These are phyloP conservation scores for Kentomonas sorsogonicus DNA, from an alignment of 208 protist genomes.

Conservation along the genomic window DNA sequence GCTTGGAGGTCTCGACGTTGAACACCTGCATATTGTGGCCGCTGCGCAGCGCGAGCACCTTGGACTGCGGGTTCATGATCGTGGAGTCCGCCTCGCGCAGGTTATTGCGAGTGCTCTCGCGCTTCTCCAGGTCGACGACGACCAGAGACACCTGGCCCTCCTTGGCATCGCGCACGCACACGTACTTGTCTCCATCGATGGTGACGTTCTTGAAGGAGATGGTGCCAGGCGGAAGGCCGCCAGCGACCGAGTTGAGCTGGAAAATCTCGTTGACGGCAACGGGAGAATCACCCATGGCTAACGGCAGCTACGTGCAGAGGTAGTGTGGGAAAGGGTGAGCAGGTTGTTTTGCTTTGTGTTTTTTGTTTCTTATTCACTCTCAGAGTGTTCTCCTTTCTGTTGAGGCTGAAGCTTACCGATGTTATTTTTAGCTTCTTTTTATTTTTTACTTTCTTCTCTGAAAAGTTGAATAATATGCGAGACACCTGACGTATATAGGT, in stretches of 20 bases:
- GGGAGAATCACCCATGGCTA: conserved; percentile 45
- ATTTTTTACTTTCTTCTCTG: conserved; percentile 1
- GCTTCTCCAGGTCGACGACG: conserved; percentile 95
- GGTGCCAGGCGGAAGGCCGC: conserved; percentile 88
- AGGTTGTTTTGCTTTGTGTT: no score
- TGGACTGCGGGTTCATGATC: conserved; percentile 97
- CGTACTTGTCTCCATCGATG: conserved; percentile 97
- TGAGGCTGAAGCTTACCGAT: not conserved
- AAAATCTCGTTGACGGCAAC: conserved; percentile 57
- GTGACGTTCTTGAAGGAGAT: conserved; percentile 97
- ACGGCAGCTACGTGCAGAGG: not conserved
- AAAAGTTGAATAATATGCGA: not conserved
- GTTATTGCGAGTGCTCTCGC: conserved; percentile 93
- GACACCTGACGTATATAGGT: not conserved
- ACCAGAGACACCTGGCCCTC: conserved; percentile 73
- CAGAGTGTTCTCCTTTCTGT: not conserved
- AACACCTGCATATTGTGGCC: conserved; percentile 97
- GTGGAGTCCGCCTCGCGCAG: conserved; percentile 97
- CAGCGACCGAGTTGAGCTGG: conserved; percentile 80
- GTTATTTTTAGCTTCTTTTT: not conserved
- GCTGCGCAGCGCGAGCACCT: conserved; percentile 96
- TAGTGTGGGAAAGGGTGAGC: no score
- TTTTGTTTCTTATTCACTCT: not conserved
- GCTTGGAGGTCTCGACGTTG: conserved; percentile 95
- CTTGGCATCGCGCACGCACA: conserved; percentile 95